These are phyloP conservation scores for Hygrophila difformis DNA, from an alignment of 257 asterid genomes.

Conservation along the genomic window DNA sequence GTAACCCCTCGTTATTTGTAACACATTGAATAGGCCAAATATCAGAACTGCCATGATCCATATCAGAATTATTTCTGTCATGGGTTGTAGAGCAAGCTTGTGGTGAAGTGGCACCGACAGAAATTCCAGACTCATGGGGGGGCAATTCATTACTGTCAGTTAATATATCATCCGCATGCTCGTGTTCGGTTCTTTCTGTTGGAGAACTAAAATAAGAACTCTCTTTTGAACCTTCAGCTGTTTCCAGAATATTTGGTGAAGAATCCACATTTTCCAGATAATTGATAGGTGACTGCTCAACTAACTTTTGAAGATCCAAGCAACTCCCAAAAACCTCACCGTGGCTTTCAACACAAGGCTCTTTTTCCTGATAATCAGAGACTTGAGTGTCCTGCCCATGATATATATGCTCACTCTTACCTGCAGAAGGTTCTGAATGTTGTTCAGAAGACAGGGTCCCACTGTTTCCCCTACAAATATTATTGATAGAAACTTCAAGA, in stretches of 20 bases:
- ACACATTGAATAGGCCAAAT: conserved; percentile 19
- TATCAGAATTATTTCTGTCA: conserved; percentile 16
- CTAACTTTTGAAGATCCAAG: conserved; percentile 51
- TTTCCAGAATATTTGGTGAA: conserved; percentile 19
- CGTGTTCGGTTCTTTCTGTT: conserved; percentile 28
- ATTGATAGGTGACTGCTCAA: conserved; percentile 25
- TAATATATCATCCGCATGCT: conserved; percentile 25
- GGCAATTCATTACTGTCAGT: conserved; percentile 18
- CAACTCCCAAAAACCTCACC: conserved; percentile 61
- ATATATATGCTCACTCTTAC: conserved; percentile 22
- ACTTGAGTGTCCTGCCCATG: conserved; percentile 22
- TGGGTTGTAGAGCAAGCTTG: conserved; percentile 26
- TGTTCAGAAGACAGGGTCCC: conserved; percentile 18
- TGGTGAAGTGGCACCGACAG: conserved; percentile 14
- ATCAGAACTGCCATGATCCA: conserved; percentile 26
- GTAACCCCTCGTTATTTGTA: conserved; percentile 22
- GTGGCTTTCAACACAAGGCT: conserved; percentile 13
- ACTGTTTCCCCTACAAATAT: conserved; percentile 13
- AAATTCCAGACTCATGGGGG: conserved; percentile 22
- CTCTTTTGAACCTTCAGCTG: conserved; percentile 25
- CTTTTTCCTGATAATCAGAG: conserved; percentile 21
- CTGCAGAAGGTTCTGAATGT: conserved; percentile 24
- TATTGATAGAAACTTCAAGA: conserved; percentile 21
- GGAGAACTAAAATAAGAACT: conserved; percentile 24
- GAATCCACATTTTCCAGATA: conserved; percentile 25